Base-by-base conservation (phyloP, 2,329 filamentous ascomycete genomes). In the Cordyceps farinosa region DNA sequence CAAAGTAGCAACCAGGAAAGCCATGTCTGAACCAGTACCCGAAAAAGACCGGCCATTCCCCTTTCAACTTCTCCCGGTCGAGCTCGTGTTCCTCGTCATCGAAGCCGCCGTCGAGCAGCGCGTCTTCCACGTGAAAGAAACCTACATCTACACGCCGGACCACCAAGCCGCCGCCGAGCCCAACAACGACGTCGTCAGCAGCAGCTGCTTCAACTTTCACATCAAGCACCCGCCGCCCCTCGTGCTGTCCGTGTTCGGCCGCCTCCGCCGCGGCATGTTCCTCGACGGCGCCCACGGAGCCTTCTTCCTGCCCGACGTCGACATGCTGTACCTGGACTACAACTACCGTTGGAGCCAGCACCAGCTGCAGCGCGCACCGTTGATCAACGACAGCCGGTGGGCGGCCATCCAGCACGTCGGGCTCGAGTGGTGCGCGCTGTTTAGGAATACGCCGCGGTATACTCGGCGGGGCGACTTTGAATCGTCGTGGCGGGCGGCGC, bases 351-450 rank as follows among this genome's bases (percentile, higher is more conserved):
- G 10, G 5, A 6, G n/a, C 32, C 7, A 40, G 10, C n/a, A 32
- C 45, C 34, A 5, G 11, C 36, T 70, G 5, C 56, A 61, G 17
- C 42, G 65, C 9, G 57, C 27, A 22, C 34, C 34, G 8, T 29
- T 17, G 11, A 13, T 4, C 27, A 15, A 50, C 47, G 22, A 9
- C 11, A 11, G 34, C 9, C 34, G 13, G 11, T 42, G 44, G 60
- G 22, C 61, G 57, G 36, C 42, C 13, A 53, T 57, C 62, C 29
- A 40, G 42, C 55, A 64, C 47, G 64, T 65, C 42, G 67, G 56
- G 22, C n/a, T 62, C 32, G 53, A 65, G 60, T 67, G 63, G 64
- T 64, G 65, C 50, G 52, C 64, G 30, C 47, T 66, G 36, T 50
- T 54, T 34, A 17, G 22, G 29, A 32, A 61, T 50, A 60, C 58